Evolutionary conservation across 2,329 filamentous ascomycete genomes (phyloP).

Genomic region (Claviceps capensis): DNA sequence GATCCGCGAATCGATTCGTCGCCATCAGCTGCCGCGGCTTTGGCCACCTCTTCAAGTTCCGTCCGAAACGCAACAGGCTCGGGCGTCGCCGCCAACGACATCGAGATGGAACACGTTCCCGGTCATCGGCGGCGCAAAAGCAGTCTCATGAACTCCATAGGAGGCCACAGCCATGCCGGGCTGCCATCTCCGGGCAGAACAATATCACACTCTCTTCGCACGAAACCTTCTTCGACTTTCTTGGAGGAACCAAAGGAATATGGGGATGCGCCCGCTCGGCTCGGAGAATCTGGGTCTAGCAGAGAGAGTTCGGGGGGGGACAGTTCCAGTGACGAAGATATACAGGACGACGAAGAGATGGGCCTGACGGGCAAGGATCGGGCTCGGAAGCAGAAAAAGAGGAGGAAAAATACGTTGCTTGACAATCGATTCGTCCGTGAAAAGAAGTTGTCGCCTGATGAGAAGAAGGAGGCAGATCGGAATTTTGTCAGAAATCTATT

Average conservation of each 20-base stretch:
- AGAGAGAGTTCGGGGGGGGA: slow-evolving; percentile 30
- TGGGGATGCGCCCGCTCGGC: slow-evolving; percentile 7
- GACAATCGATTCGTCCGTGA: slow-evolving; percentile 55
- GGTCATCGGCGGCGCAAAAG: slow-evolving; percentile 42
- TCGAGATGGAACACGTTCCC: slow-evolving; percentile 43
- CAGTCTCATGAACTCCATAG: slow-evolving; percentile 33
- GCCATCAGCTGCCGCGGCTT: slow-evolving; percentile 2
- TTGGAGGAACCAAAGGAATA: slow-evolving; percentile 31
- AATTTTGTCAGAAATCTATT: slow-evolving; percentile 54
- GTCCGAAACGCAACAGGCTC: slow-evolving; percentile 5
- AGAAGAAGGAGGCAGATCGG: slow-evolving; percentile 63
- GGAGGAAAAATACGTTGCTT: slow-evolving; percentile 51
- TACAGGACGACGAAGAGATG: slow-evolving; percentile 80
- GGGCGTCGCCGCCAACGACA: slow-evolving; percentile 21
- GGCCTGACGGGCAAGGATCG: slow-evolving; percentile 66
- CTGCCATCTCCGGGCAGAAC: slow-evolving; percentile 10
- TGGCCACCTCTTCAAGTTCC: slow-evolving; percentile 7
- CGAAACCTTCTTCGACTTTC: slow-evolving; percentile 10
- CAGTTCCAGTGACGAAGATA: slow-evolving; percentile 54
- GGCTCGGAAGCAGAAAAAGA: slow-evolving; percentile 51
- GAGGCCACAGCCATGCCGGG: slow-evolving; percentile 10
- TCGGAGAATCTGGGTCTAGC: slow-evolving; percentile 2
- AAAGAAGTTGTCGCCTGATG: slow-evolving; percentile 49
- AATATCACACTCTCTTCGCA: slow-evolving; percentile 2
- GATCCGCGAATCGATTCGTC: slow-evolving; percentile 1